phyloP scores from a whole-genome alignment of 768 basidiomycete species.

The Hypholoma fasciculare region DNA sequence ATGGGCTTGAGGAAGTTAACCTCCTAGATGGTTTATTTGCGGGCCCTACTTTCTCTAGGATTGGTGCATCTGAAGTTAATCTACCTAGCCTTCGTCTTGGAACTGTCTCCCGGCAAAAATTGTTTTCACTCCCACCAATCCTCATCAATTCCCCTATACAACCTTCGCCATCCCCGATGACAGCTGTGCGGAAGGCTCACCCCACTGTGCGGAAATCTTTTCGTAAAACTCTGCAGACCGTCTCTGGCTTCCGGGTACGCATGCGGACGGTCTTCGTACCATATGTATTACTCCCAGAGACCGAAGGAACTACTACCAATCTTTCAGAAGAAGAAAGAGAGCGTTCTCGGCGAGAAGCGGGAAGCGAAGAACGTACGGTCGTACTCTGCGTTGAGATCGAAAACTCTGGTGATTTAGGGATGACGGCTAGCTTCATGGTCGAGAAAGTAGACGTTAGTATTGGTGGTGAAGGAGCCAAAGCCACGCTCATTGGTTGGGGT shows the following conservation, averaged over 20 bases:
- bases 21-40: conserved; percentile 61
- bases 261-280: conserved; percentile 96
- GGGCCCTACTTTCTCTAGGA: conserved; percentile 39
- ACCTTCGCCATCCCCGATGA: conserved; percentile 52
- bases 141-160: conserved; percentile 40
- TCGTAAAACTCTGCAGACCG: conserved; percentile 73
- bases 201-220: conserved; percentile 85
- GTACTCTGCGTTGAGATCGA: conserved; percentile 92
- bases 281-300: conserved; percentile 67
- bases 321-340: conserved; percentile 46
- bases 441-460: conserved; percentile 76
- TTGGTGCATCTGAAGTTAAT: conserved; percentile 31
- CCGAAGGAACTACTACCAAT: conserved; percentile 22
- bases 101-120: conserved; percentile 60
- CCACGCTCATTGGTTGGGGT: conserved; percentile 53
- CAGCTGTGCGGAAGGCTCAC: conserved; percentile 45
- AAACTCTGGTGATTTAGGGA: conserved; percentile 68
- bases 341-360: conserved; percentile 62
- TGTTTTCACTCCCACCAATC: conserved; percentile 61
- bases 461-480: conserved; percentile 60
- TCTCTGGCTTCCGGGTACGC: conserved; percentile 84
- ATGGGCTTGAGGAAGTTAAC: conserved; percentile 56
- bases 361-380: conserved; percentile 79
- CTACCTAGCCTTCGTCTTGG: conserved; percentile 77
- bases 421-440: conserved; percentile 68